A percentile compares a stretch with the other conserved stretches of the same genome.
phyloP scores from a whole-genome alignment of 2,329 filamentous ascomycete genomes.

The Xylaria sp. region DNA sequence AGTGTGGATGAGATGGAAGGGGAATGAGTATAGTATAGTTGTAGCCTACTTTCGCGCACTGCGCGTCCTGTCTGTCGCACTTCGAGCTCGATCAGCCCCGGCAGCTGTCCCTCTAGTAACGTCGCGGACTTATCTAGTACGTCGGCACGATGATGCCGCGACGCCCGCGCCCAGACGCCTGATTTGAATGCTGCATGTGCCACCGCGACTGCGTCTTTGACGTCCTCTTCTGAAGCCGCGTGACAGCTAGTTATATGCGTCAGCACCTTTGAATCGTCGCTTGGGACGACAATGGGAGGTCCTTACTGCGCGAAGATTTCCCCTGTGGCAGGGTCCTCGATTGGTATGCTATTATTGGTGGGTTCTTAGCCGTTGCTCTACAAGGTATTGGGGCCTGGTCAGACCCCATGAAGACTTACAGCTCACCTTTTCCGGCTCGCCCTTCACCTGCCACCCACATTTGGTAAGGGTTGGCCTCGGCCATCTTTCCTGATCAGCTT shows the following conservation, averaged over 20 bases:
- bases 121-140: conserved; percentile 70
- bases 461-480: conserved; percentile 39
- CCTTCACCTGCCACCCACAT: conserved; percentile 58
- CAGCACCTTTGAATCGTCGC: neutral
- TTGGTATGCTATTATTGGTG: conserved; percentile 55
- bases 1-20: neutral
- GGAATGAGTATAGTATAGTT: neutral
- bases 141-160: conserved; percentile 68
- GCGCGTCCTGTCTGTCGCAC: conserved; percentile 75
- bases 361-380: neutral
- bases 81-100: conserved; percentile 70
- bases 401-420: conserved; percentile 53
- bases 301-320: conserved; percentile 63
- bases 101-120: conserved; percentile 64
- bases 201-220: conserved; percentile 54
- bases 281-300: neutral
- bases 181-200: conserved; percentile 61
- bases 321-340: conserved; percentile 66
- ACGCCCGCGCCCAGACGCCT: conserved; percentile 67
- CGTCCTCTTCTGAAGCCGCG: conserved; percentile 58
- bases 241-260: conserved; percentile 55
- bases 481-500: conserved; percentile 30
- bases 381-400: conserved; percentile 19
- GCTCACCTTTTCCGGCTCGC: conserved; percentile 55
- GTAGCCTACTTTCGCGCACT: conserved; percentile 65